Percentiles rank a stretch among this genome's conserved stretches.
phyloP scores from a whole-genome alignment of 805 yeast genomes.

The Metschnikowia borealis region DNA sequence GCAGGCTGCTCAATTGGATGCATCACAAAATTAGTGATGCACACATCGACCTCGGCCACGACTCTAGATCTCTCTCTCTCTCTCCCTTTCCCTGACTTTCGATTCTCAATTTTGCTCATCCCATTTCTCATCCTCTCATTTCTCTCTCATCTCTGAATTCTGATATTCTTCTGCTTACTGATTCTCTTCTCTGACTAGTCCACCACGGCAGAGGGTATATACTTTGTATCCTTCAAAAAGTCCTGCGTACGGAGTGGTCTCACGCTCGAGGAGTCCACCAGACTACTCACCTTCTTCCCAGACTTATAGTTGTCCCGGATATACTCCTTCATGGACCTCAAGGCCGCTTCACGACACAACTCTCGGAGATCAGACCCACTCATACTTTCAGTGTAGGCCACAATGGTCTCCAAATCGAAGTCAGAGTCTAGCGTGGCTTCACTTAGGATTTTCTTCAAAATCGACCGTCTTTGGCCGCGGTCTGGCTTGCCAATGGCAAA shows the following conservation, averaged over 20 bases:
- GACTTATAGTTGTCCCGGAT: conserved; percentile 56
- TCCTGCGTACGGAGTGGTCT: conserved; percentile 65
- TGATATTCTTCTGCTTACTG: not conserved
- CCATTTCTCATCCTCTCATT: no score
- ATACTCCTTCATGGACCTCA: conserved; percentile 82
- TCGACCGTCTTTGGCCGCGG: conserved; percentile 60
- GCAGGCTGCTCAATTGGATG: not conserved
- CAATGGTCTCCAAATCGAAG: conserved; percentile 61
- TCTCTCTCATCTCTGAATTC: not conserved
- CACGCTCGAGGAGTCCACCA: conserved; percentile 40
- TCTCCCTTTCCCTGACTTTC: no score
- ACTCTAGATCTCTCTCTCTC: no score
- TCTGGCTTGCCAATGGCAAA: conserved; percentile 77
- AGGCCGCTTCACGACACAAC: conserved; percentile 88
- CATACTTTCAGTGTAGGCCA: conserved; percentile 57
- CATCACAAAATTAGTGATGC: not conserved
- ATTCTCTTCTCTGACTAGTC: conserved; percentile 5
- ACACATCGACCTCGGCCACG: no score
- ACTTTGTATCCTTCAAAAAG: conserved; percentile 41
- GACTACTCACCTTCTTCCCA: conserved; percentile 17
- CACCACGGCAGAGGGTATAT: conserved; percentile 12
- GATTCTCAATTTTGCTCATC: no score
- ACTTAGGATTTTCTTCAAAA: conserved; percentile 62
- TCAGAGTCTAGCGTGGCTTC: conserved; percentile 58
- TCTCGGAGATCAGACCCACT: conserved; percentile 94